Evolutionary conservation across 768 basidiomycete genomes (phyloP).

Genomic region (Dioszegia aurantiaca): DNA sequence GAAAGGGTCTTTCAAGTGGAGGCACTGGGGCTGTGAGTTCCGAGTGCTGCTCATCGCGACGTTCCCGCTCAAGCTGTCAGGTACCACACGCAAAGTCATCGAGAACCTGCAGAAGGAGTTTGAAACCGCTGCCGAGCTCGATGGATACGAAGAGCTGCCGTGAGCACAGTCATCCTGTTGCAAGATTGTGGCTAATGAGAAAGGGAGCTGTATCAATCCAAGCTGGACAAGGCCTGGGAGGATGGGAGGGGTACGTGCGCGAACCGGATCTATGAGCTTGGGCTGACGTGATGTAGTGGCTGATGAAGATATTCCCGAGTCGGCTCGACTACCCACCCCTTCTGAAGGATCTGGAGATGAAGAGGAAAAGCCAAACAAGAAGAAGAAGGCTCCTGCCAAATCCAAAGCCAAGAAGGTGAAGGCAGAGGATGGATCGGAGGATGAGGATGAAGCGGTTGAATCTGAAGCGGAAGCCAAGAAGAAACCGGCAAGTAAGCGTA

Average conservation of each 20-base stretch:
- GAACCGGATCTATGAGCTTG: background rate
- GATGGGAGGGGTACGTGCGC: slow-evolving; percentile 58
- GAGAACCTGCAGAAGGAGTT: slow-evolving; percentile 67
- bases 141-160: slow-evolving; percentile 61
- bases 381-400: slow-evolving; percentile 39
- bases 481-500: background rate
- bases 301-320: slow-evolving; percentile 66
- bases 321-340: slow-evolving; percentile 26
- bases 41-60: background rate
- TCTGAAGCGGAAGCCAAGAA: slow-evolving; percentile 3
- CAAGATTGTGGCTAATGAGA: background rate
- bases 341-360: slow-evolving; percentile 9
- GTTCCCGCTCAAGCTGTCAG: slow-evolving; percentile 36
- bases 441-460: background rate
- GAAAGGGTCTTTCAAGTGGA: slow-evolving; percentile 68
- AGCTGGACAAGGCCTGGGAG: slow-evolving; percentile 68
- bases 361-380: slow-evolving; percentile 28
- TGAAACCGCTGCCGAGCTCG: slow-evolving; percentile 65
- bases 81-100: slow-evolving; percentile 63
- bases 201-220: slow-evolving; percentile 65
- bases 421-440: slow-evolving; percentile 21
- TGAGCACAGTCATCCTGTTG: slow-evolving; percentile 12
- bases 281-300: slow-evolving; percentile 57
- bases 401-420: slow-evolving; percentile 23
- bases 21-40: slow-evolving; percentile 79